phyloP scores from a whole-genome alignment of 2,329 filamentous ascomycete genomes.

The Diaporthe batatas region DNA sequence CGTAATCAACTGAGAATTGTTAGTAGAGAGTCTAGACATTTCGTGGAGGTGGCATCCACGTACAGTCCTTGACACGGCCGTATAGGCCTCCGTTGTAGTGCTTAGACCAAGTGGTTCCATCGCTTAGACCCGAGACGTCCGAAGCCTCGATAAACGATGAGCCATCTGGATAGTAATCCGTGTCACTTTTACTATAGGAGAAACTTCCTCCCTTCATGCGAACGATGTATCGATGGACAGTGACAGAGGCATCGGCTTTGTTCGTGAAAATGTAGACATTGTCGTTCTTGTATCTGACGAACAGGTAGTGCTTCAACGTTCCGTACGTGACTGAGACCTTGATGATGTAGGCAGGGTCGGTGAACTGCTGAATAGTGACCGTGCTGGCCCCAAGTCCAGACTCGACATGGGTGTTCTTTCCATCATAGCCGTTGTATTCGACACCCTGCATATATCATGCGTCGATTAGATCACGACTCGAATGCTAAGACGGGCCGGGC shows the following conservation, averaged over 20 bases:
- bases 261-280: constrained; percentile 59
- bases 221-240: constrained; percentile 56
- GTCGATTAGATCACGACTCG: neutral
- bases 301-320: constrained; percentile 53
- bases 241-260: constrained; percentile 55
- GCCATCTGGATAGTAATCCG: constrained; percentile 51
- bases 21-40: neutral
- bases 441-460: constrained; percentile 44
- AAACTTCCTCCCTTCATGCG: constrained; percentile 51
- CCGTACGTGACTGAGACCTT: constrained; percentile 53
- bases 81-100: constrained; percentile 56
- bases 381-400: constrained; percentile 50
- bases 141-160: constrained; percentile 52
- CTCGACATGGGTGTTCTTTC: constrained; percentile 52
- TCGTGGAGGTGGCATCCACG: neutral
- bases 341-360: constrained; percentile 49
- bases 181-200: constrained; percentile 42
- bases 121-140: constrained; percentile 48
- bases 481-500: too few species aligned
- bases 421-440: constrained; percentile 50
- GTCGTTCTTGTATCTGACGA: constrained; percentile 53
- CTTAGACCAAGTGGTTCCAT: constrained; percentile 54
- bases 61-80: constrained; percentile 53
- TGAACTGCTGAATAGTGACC: constrained; percentile 47
- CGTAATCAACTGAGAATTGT: constrained; percentile 51